A percentile compares a stretch with the other conserved stretches of the same genome.
Conservation (phyloP, 23 red algal genomes). For the Agarophyton chilense region DNA sequence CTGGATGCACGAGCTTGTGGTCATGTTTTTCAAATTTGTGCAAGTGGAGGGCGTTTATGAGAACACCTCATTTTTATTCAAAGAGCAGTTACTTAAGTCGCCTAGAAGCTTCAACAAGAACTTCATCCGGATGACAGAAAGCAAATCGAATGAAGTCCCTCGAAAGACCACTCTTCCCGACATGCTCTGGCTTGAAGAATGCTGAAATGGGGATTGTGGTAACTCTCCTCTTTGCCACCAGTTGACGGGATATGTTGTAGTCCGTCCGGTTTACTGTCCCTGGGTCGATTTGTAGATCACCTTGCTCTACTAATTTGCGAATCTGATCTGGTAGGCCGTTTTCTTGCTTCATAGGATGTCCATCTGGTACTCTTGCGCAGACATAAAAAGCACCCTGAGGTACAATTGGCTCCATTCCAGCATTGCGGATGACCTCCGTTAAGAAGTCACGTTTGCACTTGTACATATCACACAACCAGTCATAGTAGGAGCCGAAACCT, state of each 20-base stretch:
- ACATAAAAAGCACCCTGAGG: constrained; percentile 94
- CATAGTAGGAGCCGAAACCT: constrained; percentile 73
- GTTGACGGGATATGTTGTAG: constrained; percentile 82
- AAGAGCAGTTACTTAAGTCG: neutral
- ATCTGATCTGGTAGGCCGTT: constrained; percentile 48
- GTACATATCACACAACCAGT: constrained; percentile 49
- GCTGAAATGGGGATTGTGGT: constrained; percentile 83
- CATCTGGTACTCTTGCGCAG: constrained; percentile 55
- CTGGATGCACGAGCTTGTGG: neutral
- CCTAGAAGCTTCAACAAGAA: constrained; percentile 66
- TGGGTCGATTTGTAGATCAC: constrained; percentile 71
- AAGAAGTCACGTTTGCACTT: constrained; percentile 77
- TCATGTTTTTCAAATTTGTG: neutral
- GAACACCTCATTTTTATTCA: neutral
- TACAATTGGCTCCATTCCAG: constrained; percentile 71
- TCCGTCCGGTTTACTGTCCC: constrained; percentile 70
- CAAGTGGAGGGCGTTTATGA: too few relatives aligned
- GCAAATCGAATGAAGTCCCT: constrained; percentile 81
- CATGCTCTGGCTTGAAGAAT: constrained; percentile 64
- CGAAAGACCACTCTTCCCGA: constrained; percentile 12
- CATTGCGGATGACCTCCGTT: constrained; percentile 37
- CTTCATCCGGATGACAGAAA: constrained; percentile 89
- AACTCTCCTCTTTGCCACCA: constrained; percentile 65
- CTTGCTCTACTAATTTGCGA: neutral
- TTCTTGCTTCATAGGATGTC: neutral